phyloP scores from a whole-genome alignment of 169 alveolate species.

The Ichthyophthirius multifiliis region DNA sequence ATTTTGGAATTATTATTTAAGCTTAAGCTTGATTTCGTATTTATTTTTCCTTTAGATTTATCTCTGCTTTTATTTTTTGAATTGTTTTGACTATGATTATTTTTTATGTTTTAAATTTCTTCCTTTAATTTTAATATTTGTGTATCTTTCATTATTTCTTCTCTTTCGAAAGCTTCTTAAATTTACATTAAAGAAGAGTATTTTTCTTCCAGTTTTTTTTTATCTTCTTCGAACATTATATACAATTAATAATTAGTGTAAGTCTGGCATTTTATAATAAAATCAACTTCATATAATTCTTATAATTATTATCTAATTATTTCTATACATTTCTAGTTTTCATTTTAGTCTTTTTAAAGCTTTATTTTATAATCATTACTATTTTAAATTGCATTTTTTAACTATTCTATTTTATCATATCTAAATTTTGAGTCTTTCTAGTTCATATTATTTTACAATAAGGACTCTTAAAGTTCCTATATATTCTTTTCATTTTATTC shows the following conservation, averaged over 20 bases:
- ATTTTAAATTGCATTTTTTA: neutral
- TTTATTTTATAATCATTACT: neutral
- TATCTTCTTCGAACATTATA: neutral
- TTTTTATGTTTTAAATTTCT: too few relatives aligned
- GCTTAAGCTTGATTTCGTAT: too few relatives aligned
- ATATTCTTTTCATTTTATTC: neutral
- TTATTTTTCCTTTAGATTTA: too few relatives aligned
- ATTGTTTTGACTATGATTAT: too few relatives aligned
- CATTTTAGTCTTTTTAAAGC: neutral
- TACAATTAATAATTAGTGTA: neutral
- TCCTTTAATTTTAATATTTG: neutral
- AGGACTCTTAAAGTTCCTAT: neutral
- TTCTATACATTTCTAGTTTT: neutral
- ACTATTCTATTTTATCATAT: neutral
- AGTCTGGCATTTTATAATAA: neutral
- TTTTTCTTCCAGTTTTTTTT: neutral
- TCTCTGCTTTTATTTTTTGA: too few relatives aligned
- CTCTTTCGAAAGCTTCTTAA: neutral
- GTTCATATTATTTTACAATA: neutral
- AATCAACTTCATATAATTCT: neutral
- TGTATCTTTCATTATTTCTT: neutral
- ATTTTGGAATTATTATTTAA: neutral
- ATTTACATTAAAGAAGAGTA: neutral
- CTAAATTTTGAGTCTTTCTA: neutral
- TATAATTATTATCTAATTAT: neutral